These are phyloP conservation scores for Nothophaeocryptopus gaeumannii DNA, from an alignment of 2,329 filamentous ascomycete genomes.

Conservation along the genomic window DNA sequence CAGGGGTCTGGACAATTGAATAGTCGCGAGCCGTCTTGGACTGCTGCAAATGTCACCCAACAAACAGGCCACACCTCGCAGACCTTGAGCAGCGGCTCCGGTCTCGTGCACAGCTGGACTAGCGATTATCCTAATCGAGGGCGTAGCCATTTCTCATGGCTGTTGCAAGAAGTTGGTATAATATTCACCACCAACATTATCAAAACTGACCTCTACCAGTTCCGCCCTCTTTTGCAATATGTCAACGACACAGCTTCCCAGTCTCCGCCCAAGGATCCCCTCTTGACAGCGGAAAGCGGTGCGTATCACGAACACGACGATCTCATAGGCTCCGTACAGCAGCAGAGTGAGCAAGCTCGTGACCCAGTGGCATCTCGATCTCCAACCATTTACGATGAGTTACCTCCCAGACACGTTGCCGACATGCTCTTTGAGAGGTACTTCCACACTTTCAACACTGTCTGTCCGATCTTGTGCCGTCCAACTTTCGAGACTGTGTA, in stretches of 20 bases:
- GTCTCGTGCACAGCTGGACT: background rate
- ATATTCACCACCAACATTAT: no score
- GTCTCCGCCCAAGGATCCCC: background rate
- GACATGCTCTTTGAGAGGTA: background rate
- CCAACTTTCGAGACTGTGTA: background rate
- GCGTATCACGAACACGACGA: background rate
- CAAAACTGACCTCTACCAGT: background rate
- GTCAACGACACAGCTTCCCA: background rate
- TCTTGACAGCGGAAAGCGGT: background rate
- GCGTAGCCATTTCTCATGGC: background rate
- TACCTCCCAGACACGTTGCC: background rate
- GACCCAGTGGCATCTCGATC: background rate
- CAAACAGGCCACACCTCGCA: no score
- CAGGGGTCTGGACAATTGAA: no score
- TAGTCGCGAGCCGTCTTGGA: no score
- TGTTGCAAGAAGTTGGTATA: background rate
- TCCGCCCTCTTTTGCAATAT: background rate
- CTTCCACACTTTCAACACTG: background rate
- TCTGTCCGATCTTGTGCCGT: background rate
- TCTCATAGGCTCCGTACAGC: no score
- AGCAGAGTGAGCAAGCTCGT: no score
- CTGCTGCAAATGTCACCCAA: no score
- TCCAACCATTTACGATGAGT: background rate
- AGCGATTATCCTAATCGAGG: background rate
- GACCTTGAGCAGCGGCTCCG: no score